A percentile compares a stretch with the other conserved stretches of the same genome.
Evolutionary conservation across 129 eudicot species (phyloP).

Genomic region (Chrysanthemum makinoi): DNA sequence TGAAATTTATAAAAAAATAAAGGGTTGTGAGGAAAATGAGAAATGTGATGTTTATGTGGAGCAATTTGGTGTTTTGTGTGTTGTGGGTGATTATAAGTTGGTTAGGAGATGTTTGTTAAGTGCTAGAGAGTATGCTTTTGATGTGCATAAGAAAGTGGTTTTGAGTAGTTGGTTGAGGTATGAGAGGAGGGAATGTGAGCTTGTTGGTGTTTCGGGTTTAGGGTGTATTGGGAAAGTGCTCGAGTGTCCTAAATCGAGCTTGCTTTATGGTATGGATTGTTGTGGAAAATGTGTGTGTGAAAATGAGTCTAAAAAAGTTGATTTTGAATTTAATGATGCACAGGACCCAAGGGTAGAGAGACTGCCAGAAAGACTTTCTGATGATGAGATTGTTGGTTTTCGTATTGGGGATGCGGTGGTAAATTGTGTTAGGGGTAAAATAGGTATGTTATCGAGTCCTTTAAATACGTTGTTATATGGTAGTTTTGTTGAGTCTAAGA

Average conservation of each 20-base stretch:
- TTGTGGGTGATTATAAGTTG: slow-evolving; percentile 54
- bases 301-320: slow-evolving; percentile 18
- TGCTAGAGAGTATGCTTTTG: slow-evolving; percentile 57
- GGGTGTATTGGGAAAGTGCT: slow-evolving; percentile 61
- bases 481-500: slow-evolving; percentile 51
- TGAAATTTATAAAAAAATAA: slow-evolving; percentile 36
- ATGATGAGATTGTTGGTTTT: slow-evolving; percentile 42
- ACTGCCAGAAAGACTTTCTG: not conserved
- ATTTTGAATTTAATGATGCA: not conserved
- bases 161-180: slow-evolving; percentile 62
- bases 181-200: slow-evolving; percentile 76
- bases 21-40: slow-evolving; percentile 13
- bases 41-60: slow-evolving; percentile 43
- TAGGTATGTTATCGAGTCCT: slow-evolving; percentile 59
- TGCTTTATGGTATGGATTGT: slow-evolving; percentile 39
- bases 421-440: slow-evolving; percentile 49
- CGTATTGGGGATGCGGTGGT: slow-evolving; percentile 48
- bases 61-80: slow-evolving; percentile 49
- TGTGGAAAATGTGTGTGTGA: slow-evolving; percentile 36
- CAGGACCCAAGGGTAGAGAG: too few species aligned
- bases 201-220: slow-evolving; percentile 49
- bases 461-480: slow-evolving; percentile 58
- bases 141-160: slow-evolving; percentile 52
- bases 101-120: slow-evolving; percentile 58
- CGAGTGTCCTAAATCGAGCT: slow-evolving; percentile 62